Evolutionary conservation across 805 yeast genomes (phyloP).

Genomic region (Phaffomyces antillensis): DNA sequence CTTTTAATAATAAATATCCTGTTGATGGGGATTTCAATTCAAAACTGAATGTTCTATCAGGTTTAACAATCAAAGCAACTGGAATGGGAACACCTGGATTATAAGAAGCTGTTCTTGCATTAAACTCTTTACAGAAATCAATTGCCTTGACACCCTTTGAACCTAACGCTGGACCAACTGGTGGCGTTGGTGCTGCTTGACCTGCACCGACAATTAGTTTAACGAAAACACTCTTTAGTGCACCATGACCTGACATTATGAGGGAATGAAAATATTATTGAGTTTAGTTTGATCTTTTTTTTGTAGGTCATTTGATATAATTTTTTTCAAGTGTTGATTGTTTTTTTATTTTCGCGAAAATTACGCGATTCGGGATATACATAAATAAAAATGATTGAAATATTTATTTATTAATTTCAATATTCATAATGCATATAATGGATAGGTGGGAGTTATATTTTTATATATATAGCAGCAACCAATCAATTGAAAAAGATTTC

Average conservation of each 20-base stretch:
- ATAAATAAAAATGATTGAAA: too few species aligned
- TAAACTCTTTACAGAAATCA: conserved; percentile 96
- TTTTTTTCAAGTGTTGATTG: too few species aligned
- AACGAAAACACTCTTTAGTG: conserved; percentile 45
- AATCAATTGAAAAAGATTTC: neutral
- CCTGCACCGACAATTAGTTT: conserved; percentile 95
- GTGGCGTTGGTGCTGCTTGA: conserved; percentile 97
- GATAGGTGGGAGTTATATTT: neutral
- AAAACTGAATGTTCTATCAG: conserved; percentile 86
- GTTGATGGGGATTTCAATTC: conserved; percentile 91
- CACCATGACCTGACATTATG: conserved; percentile 21
- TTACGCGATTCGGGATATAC: neutral
- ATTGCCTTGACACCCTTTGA: conserved; percentile 98
- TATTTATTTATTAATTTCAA: too few species aligned
- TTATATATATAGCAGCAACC: neutral
- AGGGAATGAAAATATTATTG: neutral
- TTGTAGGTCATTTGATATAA: too few species aligned
- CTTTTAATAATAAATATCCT: conserved; percentile 74
- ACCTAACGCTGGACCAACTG: conserved; percentile 98
- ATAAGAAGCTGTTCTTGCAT: conserved; percentile 88
- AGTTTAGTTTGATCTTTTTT: neutral
- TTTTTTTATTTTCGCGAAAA: neutral
- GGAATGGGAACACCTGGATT: conserved; percentile 89
- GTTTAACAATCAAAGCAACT: conserved; percentile 72
- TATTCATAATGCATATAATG: too few species aligned